Base-by-base conservation (phyloP, 495 filamentous ascomycete species). In the Xylaria scruposa region DNA sequence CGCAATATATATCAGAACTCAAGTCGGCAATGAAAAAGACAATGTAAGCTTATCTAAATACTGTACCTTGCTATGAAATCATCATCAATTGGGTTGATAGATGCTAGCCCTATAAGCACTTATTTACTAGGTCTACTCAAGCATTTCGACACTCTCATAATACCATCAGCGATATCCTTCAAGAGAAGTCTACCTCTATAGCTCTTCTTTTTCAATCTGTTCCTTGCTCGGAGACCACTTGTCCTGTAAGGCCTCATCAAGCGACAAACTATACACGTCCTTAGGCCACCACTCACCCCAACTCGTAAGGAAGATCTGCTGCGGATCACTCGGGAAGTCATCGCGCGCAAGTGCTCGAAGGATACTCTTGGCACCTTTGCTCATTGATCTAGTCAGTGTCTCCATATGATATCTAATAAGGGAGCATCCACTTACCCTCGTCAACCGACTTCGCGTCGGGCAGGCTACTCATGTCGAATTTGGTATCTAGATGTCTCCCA, bases 191-290 rank as follows among this genome's bases (percentile, higher is more conserved):
- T 10, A 38, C 17, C 12, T 31, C 54, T 4, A 3, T 17, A n/a
- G 54, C 15, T 63, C 60, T 24, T 63, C n/a, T 42, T 63, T n/a
- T 44, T 63, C 60, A 24, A 63, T 63, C 9, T 40, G 3, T 36
- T 63, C 60, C 38, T 24, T 40, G 8, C 38, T 26, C 36, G 38
- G 60, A 40, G 60, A 44, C 36, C 60, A 42, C 60, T 63, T 63
- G 15, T 47, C n/a, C 21, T 38, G 61, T 31, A 47, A 47, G 6
- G n/a, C 4, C 21, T 47, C 21, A 17, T 64, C 31, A 24, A 64
- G 61, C 38, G 40, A 24, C n/a, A 47, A 29, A 8, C 10, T 47
- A 44, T 64, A 64, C 40, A 47, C 40, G 21, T 31, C 12, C 61
- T 46, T 46, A 7, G 60, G 60, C 36, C 60, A 63, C 38, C 56